Conservation (phyloP, 2,329 filamentous ascomycete species). For the Tolypocladium amazonense region DNA sequence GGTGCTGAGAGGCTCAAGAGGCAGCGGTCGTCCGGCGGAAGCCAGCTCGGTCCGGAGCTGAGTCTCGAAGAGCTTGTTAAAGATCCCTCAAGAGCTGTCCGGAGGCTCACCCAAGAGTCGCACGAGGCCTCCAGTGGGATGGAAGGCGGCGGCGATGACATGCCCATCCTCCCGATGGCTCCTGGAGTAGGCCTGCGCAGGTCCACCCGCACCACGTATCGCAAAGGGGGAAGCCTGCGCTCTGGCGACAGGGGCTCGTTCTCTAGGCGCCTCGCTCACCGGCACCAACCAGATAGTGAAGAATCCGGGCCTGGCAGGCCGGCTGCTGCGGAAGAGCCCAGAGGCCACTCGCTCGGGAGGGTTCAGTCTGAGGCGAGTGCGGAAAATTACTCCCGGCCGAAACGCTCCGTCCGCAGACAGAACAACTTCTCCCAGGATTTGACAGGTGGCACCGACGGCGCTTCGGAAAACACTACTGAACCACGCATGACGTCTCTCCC, state of each 20-base stretch:
- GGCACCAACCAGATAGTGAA: slow-evolving; percentile 47
- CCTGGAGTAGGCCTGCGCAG: slow-evolving; percentile 72
- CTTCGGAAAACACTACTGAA: slow-evolving; percentile 21
- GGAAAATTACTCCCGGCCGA: slow-evolving; percentile 54
- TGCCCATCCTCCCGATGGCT: slow-evolving; percentile 73
- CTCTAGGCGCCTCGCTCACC: slow-evolving; percentile 58
- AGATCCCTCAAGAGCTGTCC: slow-evolving; percentile 62
- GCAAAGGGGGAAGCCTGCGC: slow-evolving; percentile 72
- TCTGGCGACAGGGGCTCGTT: slow-evolving; percentile 67
- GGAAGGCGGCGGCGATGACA: slow-evolving; percentile 51
- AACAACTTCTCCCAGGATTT: slow-evolving; percentile 37
- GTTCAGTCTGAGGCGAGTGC: slow-evolving; percentile 60
- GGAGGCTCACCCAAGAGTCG: slow-evolving; percentile 53
- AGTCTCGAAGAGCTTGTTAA: slow-evolving; percentile 73
- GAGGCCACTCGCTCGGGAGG: slow-evolving; percentile 43
- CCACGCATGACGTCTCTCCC: slow-evolving; percentile 8
- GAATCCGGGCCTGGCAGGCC: slow-evolving; percentile 11
- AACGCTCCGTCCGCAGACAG: slow-evolving; percentile 30
- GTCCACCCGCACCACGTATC: slow-evolving; percentile 85
- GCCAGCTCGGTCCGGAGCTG: slow-evolving; percentile 45
- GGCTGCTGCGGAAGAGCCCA: slow-evolving; percentile 33
- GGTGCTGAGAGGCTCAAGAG: slow-evolving; percentile 71
- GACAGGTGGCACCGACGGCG: slow-evolving; percentile 34
- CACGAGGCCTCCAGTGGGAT: slow-evolving; percentile 32
- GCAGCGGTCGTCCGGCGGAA: slow-evolving; percentile 51